A percentile compares a stretch with the other conserved stretches of the same genome.
These are phyloP conservation scores for Phialemonium atrogriseum DNA, from an alignment of 2,329 filamentous ascomycete species.

Conservation along the genomic window DNA sequence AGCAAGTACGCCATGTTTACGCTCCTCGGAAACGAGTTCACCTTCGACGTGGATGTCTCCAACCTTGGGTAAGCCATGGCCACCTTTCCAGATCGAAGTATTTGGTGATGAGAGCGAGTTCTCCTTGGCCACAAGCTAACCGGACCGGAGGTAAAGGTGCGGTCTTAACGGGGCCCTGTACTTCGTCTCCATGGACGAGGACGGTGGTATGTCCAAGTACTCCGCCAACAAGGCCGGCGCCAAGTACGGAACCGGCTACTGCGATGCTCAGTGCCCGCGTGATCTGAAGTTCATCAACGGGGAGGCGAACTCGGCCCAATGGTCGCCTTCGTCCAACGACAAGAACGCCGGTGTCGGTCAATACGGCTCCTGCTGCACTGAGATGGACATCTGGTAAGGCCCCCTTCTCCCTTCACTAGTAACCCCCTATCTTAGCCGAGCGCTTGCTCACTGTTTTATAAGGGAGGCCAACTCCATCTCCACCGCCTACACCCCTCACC, in stretches of 20 bases:
- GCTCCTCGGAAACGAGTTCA: slow-evolving; percentile 52
- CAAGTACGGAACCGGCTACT: slow-evolving; percentile 53
- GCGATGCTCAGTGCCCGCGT: slow-evolving; percentile 45
- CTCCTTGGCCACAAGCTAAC: slow-evolving; percentile 62
- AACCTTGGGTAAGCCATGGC: too few species aligned
- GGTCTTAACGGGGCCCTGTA: slow-evolving; percentile 67
- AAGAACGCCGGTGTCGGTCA: slow-evolving; percentile 43
- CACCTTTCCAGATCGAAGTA: too few species aligned
- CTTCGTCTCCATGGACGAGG: slow-evolving; percentile 52
- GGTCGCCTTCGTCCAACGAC: slow-evolving; percentile 43
- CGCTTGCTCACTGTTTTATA: too few species aligned
- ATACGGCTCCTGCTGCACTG: slow-evolving; percentile 50
- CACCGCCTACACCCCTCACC: slow-evolving; percentile 57
- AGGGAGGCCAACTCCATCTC: slow-evolving; percentile 62
- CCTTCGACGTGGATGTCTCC: slow-evolving; percentile 58
- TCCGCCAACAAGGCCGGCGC: slow-evolving; percentile 42
- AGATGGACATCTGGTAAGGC: slow-evolving; percentile 48
- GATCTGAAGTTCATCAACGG: slow-evolving; percentile 52
- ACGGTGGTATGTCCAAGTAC: slow-evolving; percentile 45
- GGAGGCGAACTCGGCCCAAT: slow-evolving; percentile 44
- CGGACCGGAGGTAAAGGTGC: slow-evolving; percentile 66
- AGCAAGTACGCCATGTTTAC: slow-evolving; percentile 39
- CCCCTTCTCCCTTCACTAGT: too few species aligned
- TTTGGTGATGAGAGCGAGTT: too few species aligned
- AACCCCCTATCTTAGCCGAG: too few species aligned